Base-by-base conservation (phyloP, 495 filamentous ascomycete species). In the Aspergillus heteromorphus region DNA sequence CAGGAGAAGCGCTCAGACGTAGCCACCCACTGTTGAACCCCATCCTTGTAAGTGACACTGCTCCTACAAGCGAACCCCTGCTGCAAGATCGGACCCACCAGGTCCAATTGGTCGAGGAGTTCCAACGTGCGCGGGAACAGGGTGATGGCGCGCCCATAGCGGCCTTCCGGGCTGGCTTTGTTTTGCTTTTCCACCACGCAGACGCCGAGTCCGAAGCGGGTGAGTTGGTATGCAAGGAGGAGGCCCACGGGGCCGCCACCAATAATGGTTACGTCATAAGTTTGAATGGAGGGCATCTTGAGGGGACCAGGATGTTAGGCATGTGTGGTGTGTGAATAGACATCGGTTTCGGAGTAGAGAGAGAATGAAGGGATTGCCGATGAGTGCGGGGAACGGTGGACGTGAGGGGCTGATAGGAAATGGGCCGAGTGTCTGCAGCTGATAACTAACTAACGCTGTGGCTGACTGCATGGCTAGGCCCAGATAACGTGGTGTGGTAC, bases 231-330 rank as follows among this genome's bases (percentile, higher is more conserved):
- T 6, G 60, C 69, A 4, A 90, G 78, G 60, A 89, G 78, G 18
- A 91, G 76, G 19, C 88, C 88, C 13, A 86, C 87, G 10, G 88
- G 87, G 4, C 88, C 87, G 27, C 87, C 88, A 23, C 88, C 88
- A 48, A 92, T 69, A 55, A 92, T 86, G 49, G 89, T 84, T 40
- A 82, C 75, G 55, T 83, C 82, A 62, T 55, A 40, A n/a, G 38
- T 30, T 51, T 48, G 20, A 16, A 18, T 90, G 13, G n/a, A 38
- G 11, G 34, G 13, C 34, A 38, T 38, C 5, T 13, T 38, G 13
- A 13, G 1, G 34, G 10, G 5, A 34, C 23, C 23, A 3, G 3
- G 34, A n/a, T n/a, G n/a, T 38, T 13, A 11, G 13, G 34, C 4
- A 14, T n/a, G 6, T 13, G 13, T 38, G 5, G 8, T 34, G 29